Conservation (phyloP, 1,284 basidiomycete species). For the Mycena citricolor region DNA sequence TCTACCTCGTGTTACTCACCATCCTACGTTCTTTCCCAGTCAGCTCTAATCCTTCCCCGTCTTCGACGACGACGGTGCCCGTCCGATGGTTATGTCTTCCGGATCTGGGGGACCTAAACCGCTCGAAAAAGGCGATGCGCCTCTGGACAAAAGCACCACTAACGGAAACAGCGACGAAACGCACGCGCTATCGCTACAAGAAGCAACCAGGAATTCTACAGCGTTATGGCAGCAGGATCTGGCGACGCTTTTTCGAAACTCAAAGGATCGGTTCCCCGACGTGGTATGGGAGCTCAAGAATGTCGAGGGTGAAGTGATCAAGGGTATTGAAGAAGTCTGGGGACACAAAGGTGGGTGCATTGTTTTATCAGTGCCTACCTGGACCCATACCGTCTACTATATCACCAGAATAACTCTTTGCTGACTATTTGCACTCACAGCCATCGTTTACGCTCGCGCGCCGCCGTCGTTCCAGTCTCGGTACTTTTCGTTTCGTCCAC, state of each 20-base stretch:
- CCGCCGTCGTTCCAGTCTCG: slow-evolving; percentile 83
- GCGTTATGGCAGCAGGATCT: slow-evolving; percentile 77
- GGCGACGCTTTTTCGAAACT: slow-evolving; percentile 69
- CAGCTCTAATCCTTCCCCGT: no score
- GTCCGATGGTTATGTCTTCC: no score
- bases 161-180: no score
- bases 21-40: no score
- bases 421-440: slow-evolving; percentile 39
- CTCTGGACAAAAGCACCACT: no score
- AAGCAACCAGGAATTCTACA: slow-evolving; percentile 65
- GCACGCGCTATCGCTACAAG: slow-evolving; percentile 53
- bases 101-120: no score
- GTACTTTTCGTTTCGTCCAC: slow-evolving; percentile 74
- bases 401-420: slow-evolving; percentile 1
- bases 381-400: slow-evolving; percentile 1
- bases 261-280: slow-evolving; percentile 88
- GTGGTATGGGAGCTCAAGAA: slow-evolving; percentile 81
- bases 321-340: slow-evolving; percentile 66
- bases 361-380: neutral
- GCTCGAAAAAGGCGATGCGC: no score
- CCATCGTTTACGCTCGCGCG: slow-evolving; percentile 92
- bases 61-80: no score
- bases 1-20: no score
- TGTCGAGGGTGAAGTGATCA: slow-evolving; percentile 47
- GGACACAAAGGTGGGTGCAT: slow-evolving; percentile 79